phyloP scores from a whole-genome alignment of 2,329 filamentous ascomycete genomes.

The Cladophialophora immunda region DNA sequence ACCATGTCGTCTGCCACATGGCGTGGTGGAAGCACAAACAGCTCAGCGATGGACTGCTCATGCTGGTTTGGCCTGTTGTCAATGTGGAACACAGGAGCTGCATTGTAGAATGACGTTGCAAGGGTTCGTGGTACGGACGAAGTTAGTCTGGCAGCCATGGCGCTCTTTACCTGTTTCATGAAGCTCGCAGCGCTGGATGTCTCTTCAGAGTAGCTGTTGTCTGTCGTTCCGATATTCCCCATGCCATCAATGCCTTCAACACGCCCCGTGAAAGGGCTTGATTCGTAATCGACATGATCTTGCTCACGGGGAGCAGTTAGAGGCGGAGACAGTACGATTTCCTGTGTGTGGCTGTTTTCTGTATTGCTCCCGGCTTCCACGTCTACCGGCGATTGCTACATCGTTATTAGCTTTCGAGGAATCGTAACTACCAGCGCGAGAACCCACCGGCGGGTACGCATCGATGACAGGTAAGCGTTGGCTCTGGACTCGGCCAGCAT shows the following conservation, averaged over 20 bases:
- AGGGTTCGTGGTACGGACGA: not conserved
- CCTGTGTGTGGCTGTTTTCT: not conserved
- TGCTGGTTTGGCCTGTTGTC: not conserved
- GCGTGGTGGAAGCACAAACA: not conserved
- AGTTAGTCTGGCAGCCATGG: conserved; percentile 8
- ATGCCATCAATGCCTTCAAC: conserved; percentile 2
- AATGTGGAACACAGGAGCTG: not conserved
- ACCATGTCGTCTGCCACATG: not conserved
- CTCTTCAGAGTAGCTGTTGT: not conserved
- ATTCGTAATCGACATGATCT: not conserved
- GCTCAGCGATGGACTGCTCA: not conserved
- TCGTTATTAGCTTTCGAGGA: not conserved
- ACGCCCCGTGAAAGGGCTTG: not conserved
- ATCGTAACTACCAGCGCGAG: not conserved
- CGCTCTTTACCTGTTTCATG: conserved; percentile 5
- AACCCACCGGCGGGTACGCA: not conserved
- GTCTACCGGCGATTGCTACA: not conserved
- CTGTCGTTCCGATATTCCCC: conserved; percentile 8
- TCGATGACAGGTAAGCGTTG: not conserved
- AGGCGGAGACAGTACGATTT: not conserved
- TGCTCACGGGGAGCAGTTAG: not conserved
- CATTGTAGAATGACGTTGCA: not conserved
- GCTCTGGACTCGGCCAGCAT: not conserved
- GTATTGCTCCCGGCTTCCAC: not conserved
- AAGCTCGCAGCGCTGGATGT: conserved; percentile 8